These are phyloP conservation scores for Hymenoscyphus repandus DNA, from an alignment of 2,329 filamentous ascomycete species.

Conservation along the genomic window DNA sequence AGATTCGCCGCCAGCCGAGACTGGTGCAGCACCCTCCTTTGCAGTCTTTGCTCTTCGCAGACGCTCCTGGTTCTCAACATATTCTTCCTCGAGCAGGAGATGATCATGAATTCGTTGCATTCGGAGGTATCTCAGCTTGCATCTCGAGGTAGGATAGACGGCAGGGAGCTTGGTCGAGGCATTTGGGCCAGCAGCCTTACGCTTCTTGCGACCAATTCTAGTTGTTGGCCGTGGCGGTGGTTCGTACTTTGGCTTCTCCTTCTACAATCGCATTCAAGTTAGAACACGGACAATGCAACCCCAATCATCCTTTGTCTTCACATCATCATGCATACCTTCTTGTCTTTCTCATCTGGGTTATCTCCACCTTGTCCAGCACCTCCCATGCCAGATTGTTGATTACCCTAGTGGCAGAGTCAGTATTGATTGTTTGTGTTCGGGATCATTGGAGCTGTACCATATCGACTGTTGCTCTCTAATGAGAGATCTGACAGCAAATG, in stretches of 20 bases:
- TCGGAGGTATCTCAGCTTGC: slow-evolving; percentile 91
- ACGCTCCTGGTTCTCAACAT: slow-evolving; percentile 97
- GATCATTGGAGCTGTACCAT: slow-evolving; percentile 26
- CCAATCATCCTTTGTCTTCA: not conserved
- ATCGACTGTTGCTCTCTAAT: slow-evolving; percentile 15
- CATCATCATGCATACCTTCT: slow-evolving; percentile 62
- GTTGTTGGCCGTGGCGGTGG: slow-evolving; percentile 95
- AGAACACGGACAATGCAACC: slow-evolving; percentile 10
- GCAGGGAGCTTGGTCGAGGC: slow-evolving; percentile 92
- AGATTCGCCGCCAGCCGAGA: slow-evolving; percentile 54
- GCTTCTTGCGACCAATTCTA: slow-evolving; percentile 97
- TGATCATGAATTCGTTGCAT: slow-evolving; percentile 99
- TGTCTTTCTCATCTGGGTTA: slow-evolving; percentile 81
- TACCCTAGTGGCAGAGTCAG: slow-evolving; percentile 29
- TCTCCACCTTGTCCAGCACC: slow-evolving; percentile 58
- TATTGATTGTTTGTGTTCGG: slow-evolving; percentile 12
- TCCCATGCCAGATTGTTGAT: slow-evolving; percentile 38
- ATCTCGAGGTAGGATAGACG: slow-evolving; percentile 91
- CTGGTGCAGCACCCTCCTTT: slow-evolving; percentile 61
- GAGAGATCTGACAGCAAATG: not conserved
- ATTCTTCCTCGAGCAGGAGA: slow-evolving; percentile 93
- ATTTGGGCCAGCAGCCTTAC: slow-evolving; percentile 87
- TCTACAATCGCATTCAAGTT: slow-evolving; percentile 49
- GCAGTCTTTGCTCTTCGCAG: slow-evolving; percentile 85
- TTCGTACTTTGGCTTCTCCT: slow-evolving; percentile 99